These are phyloP conservation scores for Diaporthe citrichinensis DNA, from an alignment of 2,329 filamentous ascomycete genomes.

Conservation along the genomic window DNA sequence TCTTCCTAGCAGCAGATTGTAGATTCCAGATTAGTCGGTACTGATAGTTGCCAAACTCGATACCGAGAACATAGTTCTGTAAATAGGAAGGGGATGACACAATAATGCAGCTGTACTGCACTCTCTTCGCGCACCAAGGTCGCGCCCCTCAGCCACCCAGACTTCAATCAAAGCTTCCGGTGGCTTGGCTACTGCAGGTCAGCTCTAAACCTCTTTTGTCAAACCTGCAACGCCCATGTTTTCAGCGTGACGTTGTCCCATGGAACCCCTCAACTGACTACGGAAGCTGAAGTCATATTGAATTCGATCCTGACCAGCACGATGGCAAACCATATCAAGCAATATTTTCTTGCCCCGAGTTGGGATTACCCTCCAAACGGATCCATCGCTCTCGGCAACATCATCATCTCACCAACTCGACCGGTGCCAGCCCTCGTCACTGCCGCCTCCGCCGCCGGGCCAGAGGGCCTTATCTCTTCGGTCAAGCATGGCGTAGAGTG, in stretches of 20 bases:
- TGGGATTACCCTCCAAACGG: not conserved
- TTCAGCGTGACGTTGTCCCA: not conserved
- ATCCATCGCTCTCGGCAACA: not conserved
- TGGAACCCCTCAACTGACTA: not conserved
- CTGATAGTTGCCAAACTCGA: too few species aligned
- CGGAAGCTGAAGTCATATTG: not conserved
- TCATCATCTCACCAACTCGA: not conserved
- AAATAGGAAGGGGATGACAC: too few species aligned
- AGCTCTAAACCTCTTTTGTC: not conserved
- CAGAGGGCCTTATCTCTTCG: not conserved
- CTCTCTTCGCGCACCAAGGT: too few species aligned
- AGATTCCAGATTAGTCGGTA: too few species aligned
- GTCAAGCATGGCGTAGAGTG: not conserved
- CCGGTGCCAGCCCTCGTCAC: not conserved
- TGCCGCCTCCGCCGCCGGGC: not conserved
- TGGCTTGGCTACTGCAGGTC: not conserved
- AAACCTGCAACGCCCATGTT: not conserved
- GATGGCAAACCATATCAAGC: not conserved
- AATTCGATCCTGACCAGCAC: not conserved
- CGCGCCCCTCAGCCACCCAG: too few species aligned
- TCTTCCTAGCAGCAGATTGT: too few species aligned
- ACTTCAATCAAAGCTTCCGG: too few species aligned
- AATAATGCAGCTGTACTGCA: too few species aligned
- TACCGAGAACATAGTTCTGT: too few species aligned
- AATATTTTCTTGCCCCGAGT: not conserved